Evolutionary conservation across 2,329 filamentous ascomycete genomes (phyloP), one percentile per base, ranked within the genome.

Genomic region (Alternaria brassicicola): DNA sequence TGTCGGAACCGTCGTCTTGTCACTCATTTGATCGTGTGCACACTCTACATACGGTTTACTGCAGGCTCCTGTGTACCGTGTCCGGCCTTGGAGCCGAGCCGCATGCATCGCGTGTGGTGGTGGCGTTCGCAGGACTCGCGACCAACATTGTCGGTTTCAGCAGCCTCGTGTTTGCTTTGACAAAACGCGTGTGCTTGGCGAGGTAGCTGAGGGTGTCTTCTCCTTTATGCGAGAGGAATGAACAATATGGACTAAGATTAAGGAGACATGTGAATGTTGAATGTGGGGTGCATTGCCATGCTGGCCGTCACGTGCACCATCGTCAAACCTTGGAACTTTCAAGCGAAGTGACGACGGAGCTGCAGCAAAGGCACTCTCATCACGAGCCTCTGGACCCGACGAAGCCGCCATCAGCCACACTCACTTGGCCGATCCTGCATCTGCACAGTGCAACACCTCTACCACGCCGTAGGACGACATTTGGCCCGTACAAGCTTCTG

Each of bases 321-420:
- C 33, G 48, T 61, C 41, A 57, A 61, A 49, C 57, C 60, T 58
- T 57, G 55, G 62, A 68, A 64, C 58, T 59, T 64, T 49, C 48
- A 60, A 60, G 57, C 60, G 50, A 63, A 61, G 70, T 70, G 70
- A 73, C 69, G 71, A 70, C 61, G 64, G 59, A 66, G 54, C 61
- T 57, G 38, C 55, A 58, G 58, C 57, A 55, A 57, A 63, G 61
- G 58, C 50, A 59, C 59, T 53, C 59, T 47, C 62, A 67, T 70
- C 66, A 69, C 66, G 62, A 70, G 67, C 61, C 62, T 64, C 65
- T 62, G 58, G 52, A 54, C 62, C 57, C 63, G 41, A 52, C 54
- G 47, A 57, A 55, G 54, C 52, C 52, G 51, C 59, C 59, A 59
- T 61, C 60, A 49, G 53, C 51, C 55, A 52, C 43, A 36, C 31